Evolutionary conservation across 345 rosid species (phyloP).

Genomic region (Heritiera fomes): DNA sequence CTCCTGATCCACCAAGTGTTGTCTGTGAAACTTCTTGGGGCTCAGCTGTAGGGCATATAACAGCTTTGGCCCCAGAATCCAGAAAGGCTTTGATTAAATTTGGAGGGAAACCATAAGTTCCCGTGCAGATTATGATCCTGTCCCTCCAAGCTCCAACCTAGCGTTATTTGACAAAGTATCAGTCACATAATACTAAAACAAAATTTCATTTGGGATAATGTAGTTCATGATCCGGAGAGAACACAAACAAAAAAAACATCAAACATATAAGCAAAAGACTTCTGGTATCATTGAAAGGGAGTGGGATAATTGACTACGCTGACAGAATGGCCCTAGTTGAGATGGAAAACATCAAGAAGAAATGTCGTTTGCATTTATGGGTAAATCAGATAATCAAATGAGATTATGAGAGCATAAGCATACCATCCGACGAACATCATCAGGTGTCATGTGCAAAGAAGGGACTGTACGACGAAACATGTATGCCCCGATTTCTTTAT

Average conservation of each 20-base stretch:
- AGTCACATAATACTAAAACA: neutral
- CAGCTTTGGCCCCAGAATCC: constrained; percentile 93
- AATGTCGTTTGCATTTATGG: neutral
- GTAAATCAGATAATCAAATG: neutral
- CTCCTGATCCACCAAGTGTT: constrained; percentile 52
- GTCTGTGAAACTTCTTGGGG: constrained; percentile 60
- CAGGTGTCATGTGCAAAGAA: constrained; percentile 75
- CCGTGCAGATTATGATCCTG: constrained; percentile 84
- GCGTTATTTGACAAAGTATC: constrained; percentile 20
- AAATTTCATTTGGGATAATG: neutral
- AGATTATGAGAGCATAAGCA: constrained; percentile 15
- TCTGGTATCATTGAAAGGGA: neutral
- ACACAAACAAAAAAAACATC: neutral
- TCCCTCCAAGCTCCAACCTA: constrained; percentile 99
- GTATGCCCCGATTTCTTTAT: constrained; percentile 82
- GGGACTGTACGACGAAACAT: constrained; percentile 98
- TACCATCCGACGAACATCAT: constrained; percentile 99
- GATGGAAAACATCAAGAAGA: neutral
- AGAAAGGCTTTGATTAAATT: constrained; percentile 59
- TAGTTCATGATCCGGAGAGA: neutral
- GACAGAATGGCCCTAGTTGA: neutral
- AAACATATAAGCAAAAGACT: neutral
- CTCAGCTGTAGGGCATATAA: constrained; percentile 67
- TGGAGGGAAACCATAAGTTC: constrained; percentile 73
- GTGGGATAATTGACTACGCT: neutral